These are phyloP conservation scores for Papiliotrema fonsecae DNA, from an alignment of 1,284 basidiomycete genomes.

Conservation along the genomic window DNA sequence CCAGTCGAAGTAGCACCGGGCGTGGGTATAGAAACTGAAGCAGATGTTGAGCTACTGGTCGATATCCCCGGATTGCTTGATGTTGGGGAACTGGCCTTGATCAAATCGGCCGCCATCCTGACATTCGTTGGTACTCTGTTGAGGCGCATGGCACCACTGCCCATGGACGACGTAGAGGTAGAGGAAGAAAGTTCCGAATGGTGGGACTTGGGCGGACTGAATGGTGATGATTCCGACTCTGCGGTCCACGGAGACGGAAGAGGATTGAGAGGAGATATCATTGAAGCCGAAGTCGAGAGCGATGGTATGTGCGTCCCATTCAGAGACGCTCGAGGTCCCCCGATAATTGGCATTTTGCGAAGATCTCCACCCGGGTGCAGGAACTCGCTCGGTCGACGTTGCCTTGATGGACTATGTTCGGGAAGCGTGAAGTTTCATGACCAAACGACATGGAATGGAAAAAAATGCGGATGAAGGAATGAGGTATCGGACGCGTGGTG, in stretches of 20 bases:
- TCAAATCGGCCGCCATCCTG: slow-evolving; percentile 51
- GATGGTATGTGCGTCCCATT: slow-evolving; percentile 13
- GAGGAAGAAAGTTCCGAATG: slow-evolving; percentile 21
- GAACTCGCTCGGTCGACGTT: slow-evolving; percentile 39
- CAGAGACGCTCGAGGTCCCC: slow-evolving; percentile 9
- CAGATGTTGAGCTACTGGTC: slow-evolving; percentile 15
- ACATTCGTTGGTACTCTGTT: slow-evolving; percentile 54
- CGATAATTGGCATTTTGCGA: slow-evolving; percentile 28
- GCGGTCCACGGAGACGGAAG: slow-evolving; percentile 47
- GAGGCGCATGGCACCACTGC: slow-evolving; percentile 50
- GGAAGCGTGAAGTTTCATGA: slow-evolving; percentile 2
- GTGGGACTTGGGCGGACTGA: slow-evolving; percentile 25
- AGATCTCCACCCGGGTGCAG: slow-evolving; percentile 30
- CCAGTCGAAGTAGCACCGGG: background rate
- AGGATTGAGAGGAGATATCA: slow-evolving; percentile 47
- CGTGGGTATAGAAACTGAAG: slow-evolving; percentile 12
- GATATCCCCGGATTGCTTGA: slow-evolving; percentile 4
- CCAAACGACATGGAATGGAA: background rate
- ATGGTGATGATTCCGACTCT: slow-evolving; percentile 17
- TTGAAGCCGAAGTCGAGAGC: slow-evolving; percentile 41
- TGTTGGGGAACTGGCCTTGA: slow-evolving; percentile 26
- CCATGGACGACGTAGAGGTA: slow-evolving; percentile 27
- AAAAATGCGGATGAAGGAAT: background rate
- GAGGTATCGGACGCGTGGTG: too few species aligned
- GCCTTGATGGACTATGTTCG: slow-evolving; percentile 25